Conservation (phyloP, 768 basidiomycete species). For the Pholiota molesta region DNA sequence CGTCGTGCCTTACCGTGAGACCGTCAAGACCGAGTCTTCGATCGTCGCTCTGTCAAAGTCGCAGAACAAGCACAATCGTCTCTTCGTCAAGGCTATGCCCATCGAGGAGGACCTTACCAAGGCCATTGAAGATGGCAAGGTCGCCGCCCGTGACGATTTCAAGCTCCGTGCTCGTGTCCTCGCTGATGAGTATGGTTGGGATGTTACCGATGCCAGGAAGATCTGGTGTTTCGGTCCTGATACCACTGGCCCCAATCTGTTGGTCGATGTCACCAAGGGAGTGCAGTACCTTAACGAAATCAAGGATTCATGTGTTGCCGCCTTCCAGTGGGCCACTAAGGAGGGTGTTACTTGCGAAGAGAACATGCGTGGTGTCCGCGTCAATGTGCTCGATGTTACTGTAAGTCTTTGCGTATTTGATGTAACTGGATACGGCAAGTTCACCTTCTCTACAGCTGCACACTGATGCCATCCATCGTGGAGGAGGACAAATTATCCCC, state of each 20-base stretch:
- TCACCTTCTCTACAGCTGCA: slow-evolving; percentile 64
- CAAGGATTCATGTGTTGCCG: slow-evolving; percentile 99
- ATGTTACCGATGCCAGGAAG: slow-evolving; percentile 98
- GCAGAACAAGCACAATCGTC: slow-evolving; percentile 99
- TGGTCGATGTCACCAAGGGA: slow-evolving; percentile 99
- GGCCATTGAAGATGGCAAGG: slow-evolving; percentile 87
- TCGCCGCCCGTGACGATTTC: slow-evolving; percentile 95
- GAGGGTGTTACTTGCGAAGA: slow-evolving; percentile 97
- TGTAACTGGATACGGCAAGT: neutral
- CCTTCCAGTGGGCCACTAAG: slow-evolving; percentile 99
- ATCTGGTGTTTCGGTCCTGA: slow-evolving; percentile 99
- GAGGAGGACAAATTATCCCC: slow-evolving; percentile 98
- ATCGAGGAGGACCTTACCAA: slow-evolving; percentile 92
- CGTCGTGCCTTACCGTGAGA: slow-evolving; percentile 97
- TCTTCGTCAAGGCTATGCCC: slow-evolving; percentile 92
- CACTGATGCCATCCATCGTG: slow-evolving; percentile 98
- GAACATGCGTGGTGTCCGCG: slow-evolving; percentile 97
- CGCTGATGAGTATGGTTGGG: slow-evolving; percentile 97
- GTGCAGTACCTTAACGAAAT: slow-evolving; percentile 99
- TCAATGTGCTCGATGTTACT: slow-evolving; percentile 96
- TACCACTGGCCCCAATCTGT: slow-evolving; percentile 93
- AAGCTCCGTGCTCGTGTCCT: slow-evolving; percentile 94
- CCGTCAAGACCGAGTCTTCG: slow-evolving; percentile 92
- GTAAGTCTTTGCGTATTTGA: slow-evolving; percentile 43
- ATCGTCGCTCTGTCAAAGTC: slow-evolving; percentile 98